phyloP scores from a whole-genome alignment of 495 filamentous ascomycete species.

The Talaromyces proteolyticus region DNA sequence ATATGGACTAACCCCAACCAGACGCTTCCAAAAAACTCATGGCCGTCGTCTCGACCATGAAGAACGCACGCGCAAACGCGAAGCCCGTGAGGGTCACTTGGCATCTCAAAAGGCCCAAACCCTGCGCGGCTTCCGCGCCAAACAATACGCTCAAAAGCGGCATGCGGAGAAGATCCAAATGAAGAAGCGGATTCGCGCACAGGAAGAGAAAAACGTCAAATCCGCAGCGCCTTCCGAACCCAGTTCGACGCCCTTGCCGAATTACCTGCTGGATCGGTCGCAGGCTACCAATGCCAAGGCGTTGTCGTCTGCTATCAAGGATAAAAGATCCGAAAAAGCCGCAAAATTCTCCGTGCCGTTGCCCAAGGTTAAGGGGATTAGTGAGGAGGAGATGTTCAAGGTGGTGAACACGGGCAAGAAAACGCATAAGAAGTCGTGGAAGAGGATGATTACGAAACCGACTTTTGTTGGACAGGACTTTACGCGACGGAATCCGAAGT shows the following conservation, averaged over 20 bases:
- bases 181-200: constrained; percentile 89
- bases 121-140: constrained; percentile 83
- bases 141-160: constrained; percentile 90
- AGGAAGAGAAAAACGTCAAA: constrained; percentile 95
- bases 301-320: constrained; percentile 77
- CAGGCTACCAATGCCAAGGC: constrained; percentile 87
- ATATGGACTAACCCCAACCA: not conserved
- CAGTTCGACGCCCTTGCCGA: constrained; percentile 66
- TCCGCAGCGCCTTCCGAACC: constrained; percentile 72
- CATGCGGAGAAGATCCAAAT: constrained; percentile 99
- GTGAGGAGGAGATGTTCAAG: constrained; percentile 98
- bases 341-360: constrained; percentile 94
- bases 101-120: constrained; percentile 84
- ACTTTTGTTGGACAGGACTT: constrained; percentile 89
- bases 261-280: constrained; percentile 85
- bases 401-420: constrained; percentile 93
- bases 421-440: constrained; percentile 76
- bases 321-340: constrained; percentile 84
- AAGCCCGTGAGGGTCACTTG: constrained; percentile 83
- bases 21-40: constrained; percentile 7
- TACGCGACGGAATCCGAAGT: constrained; percentile 89
- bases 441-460: constrained; percentile 92
- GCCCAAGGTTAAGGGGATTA: constrained; percentile 89
- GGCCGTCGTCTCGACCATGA: constrained; percentile 67
- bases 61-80: constrained; percentile 81